These are phyloP conservation scores for Chloris gayana DNA, from an alignment of 176 grass and related monocot species.

Conservation along the genomic window DNA sequence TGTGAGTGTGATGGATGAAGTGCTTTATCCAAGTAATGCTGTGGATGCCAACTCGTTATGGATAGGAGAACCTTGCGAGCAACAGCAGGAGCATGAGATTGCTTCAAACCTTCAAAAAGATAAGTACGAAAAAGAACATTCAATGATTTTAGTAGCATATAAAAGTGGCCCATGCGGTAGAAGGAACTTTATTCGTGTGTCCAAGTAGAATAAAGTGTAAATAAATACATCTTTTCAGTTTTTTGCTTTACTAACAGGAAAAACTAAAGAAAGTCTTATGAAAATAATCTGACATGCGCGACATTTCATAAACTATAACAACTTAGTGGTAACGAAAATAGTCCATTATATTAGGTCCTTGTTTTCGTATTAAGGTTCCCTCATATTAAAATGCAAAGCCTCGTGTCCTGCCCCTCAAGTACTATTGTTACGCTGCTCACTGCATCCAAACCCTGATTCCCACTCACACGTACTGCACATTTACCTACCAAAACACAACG, in stretches of 20 bases:
- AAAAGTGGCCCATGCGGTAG: neutral
- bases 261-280: neutral
- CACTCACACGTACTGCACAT: neutral
- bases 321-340: conserved; percentile 15
- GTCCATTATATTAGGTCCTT: neutral
- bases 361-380: too few relatives aligned
- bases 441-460: neutral
- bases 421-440: neutral
- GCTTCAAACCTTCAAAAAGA: conserved; percentile 48
- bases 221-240: neutral
- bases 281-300: neutral
- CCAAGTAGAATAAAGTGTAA: conserved; percentile 3
- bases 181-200: conserved; percentile 2
- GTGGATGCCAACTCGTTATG: conserved; percentile 27
- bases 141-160: conserved; percentile 34
- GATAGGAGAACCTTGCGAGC: conserved; percentile 55
- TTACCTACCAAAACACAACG: neutral
- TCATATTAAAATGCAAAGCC: conserved; percentile 2
- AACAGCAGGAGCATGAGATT: conserved; percentile 47
- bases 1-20: conserved; percentile 46
- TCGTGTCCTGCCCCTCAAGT: neutral
- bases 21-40: conserved; percentile 35
- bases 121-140: conserved; percentile 36
- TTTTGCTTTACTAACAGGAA: neutral
- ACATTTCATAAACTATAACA: neutral